These are phyloP conservation scores for Hibiscus syriacus DNA, from an alignment of 345 rosid genomes.

Conservation along the genomic window DNA sequence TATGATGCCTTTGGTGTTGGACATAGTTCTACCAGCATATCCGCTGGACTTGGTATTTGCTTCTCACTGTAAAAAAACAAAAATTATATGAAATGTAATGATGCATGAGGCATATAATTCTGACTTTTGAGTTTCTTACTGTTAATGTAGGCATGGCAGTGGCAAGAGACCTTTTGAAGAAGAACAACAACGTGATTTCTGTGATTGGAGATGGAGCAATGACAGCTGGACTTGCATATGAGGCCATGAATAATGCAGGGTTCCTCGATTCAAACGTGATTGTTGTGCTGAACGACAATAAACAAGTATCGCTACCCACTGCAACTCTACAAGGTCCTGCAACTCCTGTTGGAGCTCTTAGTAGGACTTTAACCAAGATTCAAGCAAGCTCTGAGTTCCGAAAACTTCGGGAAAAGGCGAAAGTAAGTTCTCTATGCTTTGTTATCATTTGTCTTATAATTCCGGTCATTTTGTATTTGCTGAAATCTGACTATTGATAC, in stretches of 20 bases:
- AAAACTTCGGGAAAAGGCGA: slow-evolving; percentile 66
- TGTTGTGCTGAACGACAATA: slow-evolving; percentile 55
- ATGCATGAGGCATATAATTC: background rate
- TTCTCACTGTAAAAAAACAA: background rate
- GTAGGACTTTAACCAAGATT: slow-evolving; percentile 43
- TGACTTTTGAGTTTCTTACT: background rate
- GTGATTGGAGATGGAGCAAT: slow-evolving; percentile 81
- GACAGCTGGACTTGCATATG: slow-evolving; percentile 78
- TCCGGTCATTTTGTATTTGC: background rate
- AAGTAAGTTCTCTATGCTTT: slow-evolving; percentile 25
- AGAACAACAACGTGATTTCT: slow-evolving; percentile 49
- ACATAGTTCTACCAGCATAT: background rate
- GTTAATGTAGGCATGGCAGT: slow-evolving; percentile 49
- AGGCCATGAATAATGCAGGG: slow-evolving; percentile 73
- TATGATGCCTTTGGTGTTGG: background rate
- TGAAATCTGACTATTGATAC: slow-evolving; percentile 8
- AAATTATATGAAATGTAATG: background rate
- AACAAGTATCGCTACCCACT: slow-evolving; percentile 68
- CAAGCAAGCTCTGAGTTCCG: slow-evolving; percentile 57
- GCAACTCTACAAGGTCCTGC: slow-evolving; percentile 74
- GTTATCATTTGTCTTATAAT: background rate
- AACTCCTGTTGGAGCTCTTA: slow-evolving; percentile 67
- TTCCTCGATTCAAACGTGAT: slow-evolving; percentile 55
- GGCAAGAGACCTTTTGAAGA: slow-evolving; percentile 52
- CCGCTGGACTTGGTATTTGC: background rate